Percentiles rank a stretch among this genome's conserved stretches.
Evolutionary conservation across 441 rosid genomes (phyloP).

Genomic region (Erodium trifolium): DNA sequence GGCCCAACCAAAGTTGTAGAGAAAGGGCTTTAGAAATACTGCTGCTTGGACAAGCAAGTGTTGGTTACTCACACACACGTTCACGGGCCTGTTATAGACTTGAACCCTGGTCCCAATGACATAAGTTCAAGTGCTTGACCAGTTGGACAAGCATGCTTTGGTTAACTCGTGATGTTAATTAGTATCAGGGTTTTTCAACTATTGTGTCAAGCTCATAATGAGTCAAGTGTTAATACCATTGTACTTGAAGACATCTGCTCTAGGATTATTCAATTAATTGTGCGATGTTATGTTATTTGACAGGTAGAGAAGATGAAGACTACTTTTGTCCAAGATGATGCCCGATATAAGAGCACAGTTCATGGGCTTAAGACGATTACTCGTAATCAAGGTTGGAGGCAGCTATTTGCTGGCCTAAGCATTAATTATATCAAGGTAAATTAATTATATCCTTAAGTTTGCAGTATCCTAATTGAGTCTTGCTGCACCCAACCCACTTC

Average conservation of each 20-base stretch:
- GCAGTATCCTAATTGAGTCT: neutral
- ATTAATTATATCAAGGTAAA: constrained; percentile 83
- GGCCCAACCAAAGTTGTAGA: too few relatives aligned
- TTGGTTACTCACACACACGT: too few relatives aligned
- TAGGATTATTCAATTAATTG: constrained; percentile 3
- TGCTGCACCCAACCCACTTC: neutral
- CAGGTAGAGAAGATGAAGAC: constrained; percentile 75
- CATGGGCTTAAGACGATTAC: constrained; percentile 61
- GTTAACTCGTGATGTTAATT: too few relatives aligned
- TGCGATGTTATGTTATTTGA: constrained; percentile 13
- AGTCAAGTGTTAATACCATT: neutral
- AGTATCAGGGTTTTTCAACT: neutral
- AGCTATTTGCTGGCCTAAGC: constrained; percentile 92
- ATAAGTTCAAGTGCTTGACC: too few relatives aligned
- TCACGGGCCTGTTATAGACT: too few relatives aligned
- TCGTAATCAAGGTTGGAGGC: constrained; percentile 80
- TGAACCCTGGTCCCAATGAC: too few relatives aligned
- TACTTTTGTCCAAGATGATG: constrained; percentile 31
- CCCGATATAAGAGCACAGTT: constrained; percentile 56
- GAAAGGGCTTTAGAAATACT: too few relatives aligned
- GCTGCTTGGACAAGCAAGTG: too few relatives aligned
- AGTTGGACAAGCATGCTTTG: too few relatives aligned
- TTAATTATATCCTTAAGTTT: neutral
- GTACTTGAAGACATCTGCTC: neutral
- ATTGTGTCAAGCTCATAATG: neutral